phyloP scores from a whole-genome alignment of 352 stramenopile genomes.

The Albugo laibachii region DNA sequence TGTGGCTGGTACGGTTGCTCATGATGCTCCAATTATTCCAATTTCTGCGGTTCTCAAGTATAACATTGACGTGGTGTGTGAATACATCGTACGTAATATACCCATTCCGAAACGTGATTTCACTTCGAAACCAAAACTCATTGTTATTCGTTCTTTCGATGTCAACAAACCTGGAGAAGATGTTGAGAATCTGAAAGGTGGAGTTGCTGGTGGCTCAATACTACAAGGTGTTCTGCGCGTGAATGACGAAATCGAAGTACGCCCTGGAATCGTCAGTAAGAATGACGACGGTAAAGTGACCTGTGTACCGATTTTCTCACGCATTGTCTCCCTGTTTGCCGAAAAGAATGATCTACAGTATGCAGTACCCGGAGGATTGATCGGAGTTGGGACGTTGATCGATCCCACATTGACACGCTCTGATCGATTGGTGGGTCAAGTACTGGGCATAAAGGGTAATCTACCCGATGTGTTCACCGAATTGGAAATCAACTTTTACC shows the following conservation, averaged over 20 bases:
- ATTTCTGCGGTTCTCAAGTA: conserved; percentile 99
- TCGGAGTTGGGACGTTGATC: conserved; percentile 98
- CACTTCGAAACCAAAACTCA: conserved; percentile 92
- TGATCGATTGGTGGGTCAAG: conserved; percentile 98
- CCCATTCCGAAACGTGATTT: conserved; percentile 97
- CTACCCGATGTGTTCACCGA: conserved; percentile 98
- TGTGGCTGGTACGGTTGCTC: conserved; percentile 79
- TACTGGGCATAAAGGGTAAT: conserved; percentile 92
- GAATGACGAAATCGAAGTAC: conserved; percentile 99
- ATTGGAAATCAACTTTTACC: conserved; percentile 99
- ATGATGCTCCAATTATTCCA: conserved; percentile 96
- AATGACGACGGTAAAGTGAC: conserved; percentile 90
- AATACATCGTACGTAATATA: conserved; percentile 99
- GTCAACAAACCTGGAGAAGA: conserved; percentile 99
- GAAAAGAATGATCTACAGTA: conserved; percentile 99
- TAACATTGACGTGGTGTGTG: conserved; percentile 99
- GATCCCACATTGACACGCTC: conserved; percentile 97
- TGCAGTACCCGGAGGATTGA: conserved; percentile 96
- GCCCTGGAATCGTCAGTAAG: conserved; percentile 98
- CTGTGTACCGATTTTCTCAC: conserved; percentile 85
- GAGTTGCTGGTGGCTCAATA: conserved; percentile 83
- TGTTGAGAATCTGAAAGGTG: conserved; percentile 92
- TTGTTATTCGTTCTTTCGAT: conserved; percentile 99
- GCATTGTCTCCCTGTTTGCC: conserved; percentile 93
- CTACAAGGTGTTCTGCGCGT: conserved; percentile 93